Evolutionary conservation across 1,139 yeast species (phyloP).

Genomic region (Blastobotrys ciferrii): DNA sequence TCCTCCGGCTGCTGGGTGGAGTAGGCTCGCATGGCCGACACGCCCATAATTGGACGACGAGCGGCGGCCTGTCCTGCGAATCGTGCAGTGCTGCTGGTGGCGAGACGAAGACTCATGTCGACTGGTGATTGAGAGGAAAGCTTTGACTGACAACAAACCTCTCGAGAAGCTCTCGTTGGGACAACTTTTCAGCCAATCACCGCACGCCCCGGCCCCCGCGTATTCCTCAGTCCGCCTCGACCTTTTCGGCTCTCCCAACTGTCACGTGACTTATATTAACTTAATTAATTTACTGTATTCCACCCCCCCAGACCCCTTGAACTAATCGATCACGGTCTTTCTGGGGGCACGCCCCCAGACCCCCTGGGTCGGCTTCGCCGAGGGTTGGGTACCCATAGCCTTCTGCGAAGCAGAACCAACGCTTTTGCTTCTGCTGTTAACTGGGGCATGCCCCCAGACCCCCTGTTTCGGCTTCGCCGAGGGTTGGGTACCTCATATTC

Average conservation of each 20-base stretch:
- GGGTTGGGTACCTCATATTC: too few species aligned
- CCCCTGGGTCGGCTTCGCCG: too few species aligned
- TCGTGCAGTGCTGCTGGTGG: conserved; percentile 23
- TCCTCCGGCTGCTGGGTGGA: conserved; percentile 45
- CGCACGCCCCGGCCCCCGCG: not conserved
- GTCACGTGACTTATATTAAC: not conserved
- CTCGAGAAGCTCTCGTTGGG: not conserved
- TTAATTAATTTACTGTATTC: too few species aligned
- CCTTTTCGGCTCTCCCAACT: not conserved
- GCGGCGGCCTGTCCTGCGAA: conserved; percentile 19
- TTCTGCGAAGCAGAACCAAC: too few species aligned
- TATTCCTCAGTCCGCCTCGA: not conserved
- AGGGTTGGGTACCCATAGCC: too few species aligned
- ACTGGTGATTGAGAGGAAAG: not conserved
- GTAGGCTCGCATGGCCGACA: conserved; percentile 30
- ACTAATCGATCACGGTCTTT: too few species aligned
- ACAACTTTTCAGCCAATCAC: not conserved
- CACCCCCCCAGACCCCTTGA: too few species aligned
- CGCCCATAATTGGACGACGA: conserved; percentile 9
- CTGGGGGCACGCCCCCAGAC: too few species aligned
- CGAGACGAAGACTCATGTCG: conserved; percentile 32
- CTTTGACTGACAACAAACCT: not conserved
- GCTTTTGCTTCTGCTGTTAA: too few species aligned
- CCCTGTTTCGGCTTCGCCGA: too few species aligned
- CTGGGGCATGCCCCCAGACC: too few species aligned